phyloP scores from a whole-genome alignment of 345 rosid genomes.

The Camelina hispida region DNA sequence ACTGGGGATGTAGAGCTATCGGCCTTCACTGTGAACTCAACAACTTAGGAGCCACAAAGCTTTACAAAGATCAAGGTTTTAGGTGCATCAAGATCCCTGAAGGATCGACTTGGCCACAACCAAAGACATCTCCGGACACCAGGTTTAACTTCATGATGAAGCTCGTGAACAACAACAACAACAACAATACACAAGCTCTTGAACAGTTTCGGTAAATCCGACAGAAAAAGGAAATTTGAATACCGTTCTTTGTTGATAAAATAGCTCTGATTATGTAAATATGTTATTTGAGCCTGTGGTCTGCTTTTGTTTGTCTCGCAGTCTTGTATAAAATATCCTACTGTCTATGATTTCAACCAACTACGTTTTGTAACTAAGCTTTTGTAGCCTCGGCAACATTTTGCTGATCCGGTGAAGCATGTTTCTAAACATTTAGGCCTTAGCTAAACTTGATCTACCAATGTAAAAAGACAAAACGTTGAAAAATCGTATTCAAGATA shows the following conservation, averaged over 20 bases:
- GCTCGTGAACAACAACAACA: slow-evolving; percentile 57
- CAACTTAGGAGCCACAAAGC: slow-evolving; percentile 71
- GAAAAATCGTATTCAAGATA: neutral
- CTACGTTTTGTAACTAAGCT: neutral
- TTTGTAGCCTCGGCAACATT: neutral
- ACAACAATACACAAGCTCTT: slow-evolving; percentile 41
- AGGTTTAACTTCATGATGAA: slow-evolving; percentile 91
- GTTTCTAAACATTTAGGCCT: neutral
- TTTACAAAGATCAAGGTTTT: slow-evolving; percentile 80
- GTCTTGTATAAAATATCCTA: slow-evolving; percentile 37
- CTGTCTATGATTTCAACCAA: slow-evolving; percentile 12
- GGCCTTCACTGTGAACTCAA: slow-evolving; percentile 84
- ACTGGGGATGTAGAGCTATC: slow-evolving; percentile 86
- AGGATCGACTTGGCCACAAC: slow-evolving; percentile 87
- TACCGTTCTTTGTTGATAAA: slow-evolving; percentile 12
- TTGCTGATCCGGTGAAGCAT: neutral
- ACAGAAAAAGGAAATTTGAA: neutral
- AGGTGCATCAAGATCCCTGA: slow-evolving; percentile 73
- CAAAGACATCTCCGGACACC: slow-evolving; percentile 66
- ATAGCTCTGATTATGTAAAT: slow-evolving; percentile 32
- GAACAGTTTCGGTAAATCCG: slow-evolving; percentile 23
- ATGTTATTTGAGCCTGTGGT: slow-evolving; percentile 8
- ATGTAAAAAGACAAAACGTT: neutral
- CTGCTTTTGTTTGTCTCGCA: slow-evolving; percentile 19
- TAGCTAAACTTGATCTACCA: neutral